Evolutionary conservation across 768 basidiomycete species (phyloP).

Genomic region (Exidia glandulosa): DNA sequence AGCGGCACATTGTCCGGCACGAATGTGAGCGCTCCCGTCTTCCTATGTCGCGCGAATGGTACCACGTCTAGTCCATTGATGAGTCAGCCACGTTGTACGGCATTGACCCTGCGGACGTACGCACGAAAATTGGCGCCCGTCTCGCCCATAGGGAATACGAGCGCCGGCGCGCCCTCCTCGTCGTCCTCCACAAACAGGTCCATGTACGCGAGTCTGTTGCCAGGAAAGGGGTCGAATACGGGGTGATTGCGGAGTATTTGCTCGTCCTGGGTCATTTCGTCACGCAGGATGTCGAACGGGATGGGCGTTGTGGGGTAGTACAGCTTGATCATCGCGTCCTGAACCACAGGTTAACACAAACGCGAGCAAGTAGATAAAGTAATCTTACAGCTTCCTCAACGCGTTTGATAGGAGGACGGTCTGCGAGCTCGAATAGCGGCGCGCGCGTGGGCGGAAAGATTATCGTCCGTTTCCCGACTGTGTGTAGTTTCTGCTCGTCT

Average conservation of each 20-base stretch:
- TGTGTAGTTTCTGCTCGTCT: too few species aligned
- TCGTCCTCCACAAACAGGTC: constrained; percentile 19
- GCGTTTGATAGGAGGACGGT: too few species aligned
- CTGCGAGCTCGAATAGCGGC: too few species aligned
- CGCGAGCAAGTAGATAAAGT: too few species aligned
- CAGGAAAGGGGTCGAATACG: constrained; percentile 45
- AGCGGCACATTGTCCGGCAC: constrained; percentile 31
- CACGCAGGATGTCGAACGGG: constrained; percentile 52
- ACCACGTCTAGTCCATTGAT: constrained; percentile 41
- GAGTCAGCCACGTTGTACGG: neutral
- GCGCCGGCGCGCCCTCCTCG: constrained; percentile 15
- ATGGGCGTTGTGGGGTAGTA: constrained; percentile 65
- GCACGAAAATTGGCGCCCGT: constrained; percentile 51
- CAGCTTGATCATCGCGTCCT: constrained; percentile 66
- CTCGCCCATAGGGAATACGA: constrained; percentile 59
- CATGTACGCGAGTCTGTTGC: constrained; percentile 37
- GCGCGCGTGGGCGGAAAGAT: too few species aligned
- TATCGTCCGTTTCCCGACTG: too few species aligned
- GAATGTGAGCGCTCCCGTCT: constrained; percentile 20
- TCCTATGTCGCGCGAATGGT: constrained; percentile 18
- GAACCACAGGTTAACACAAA: too few species aligned
- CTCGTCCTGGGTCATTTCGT: constrained; percentile 38
- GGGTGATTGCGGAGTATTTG: constrained; percentile 23
- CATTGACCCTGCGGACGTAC: neutral
- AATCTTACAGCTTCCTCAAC: too few species aligned